Evolutionary conservation across 305 asterid genomes (phyloP).

Genomic region (Nicotiana rustica): DNA sequence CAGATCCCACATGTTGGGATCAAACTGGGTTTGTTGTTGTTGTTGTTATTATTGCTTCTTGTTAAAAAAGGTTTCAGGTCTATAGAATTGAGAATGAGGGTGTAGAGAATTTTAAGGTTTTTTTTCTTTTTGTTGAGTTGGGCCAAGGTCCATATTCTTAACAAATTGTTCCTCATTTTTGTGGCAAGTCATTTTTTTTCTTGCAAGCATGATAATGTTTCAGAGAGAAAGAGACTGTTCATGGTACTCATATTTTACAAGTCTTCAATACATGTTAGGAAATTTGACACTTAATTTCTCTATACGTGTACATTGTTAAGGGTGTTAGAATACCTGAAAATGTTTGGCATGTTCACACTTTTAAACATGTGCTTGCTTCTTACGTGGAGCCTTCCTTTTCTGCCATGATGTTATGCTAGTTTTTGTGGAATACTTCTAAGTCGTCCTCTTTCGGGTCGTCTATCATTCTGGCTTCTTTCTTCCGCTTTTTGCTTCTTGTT

Average conservation of each 20-base stretch:
- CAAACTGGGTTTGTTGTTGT: no score
- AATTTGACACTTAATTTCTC: neutral
- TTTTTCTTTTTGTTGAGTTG: neutral
- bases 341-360: neutral
- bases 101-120: neutral
- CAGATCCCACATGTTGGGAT: no score
- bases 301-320: neutral
- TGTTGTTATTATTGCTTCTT: neutral
- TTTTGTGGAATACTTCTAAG: neutral
- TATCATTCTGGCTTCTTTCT: neutral
- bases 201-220: neutral
- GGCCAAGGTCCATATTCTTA: no score
- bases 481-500: neutral
- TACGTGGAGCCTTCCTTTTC: neutral
- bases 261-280: neutral
- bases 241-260: neutral
- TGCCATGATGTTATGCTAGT: neutral
- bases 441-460: neutral
- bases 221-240: neutral
- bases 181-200: neutral
- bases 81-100: constrained; percentile 6
- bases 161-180: neutral
- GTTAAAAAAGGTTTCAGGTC: neutral
- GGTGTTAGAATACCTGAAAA: neutral
- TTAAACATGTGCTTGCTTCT: neutral